Evolutionary conservation across 139 green algal genomes (phyloP), one percentile per base, ranked within the genome.

Genomic region (Parachlorella kessleri): DNA sequence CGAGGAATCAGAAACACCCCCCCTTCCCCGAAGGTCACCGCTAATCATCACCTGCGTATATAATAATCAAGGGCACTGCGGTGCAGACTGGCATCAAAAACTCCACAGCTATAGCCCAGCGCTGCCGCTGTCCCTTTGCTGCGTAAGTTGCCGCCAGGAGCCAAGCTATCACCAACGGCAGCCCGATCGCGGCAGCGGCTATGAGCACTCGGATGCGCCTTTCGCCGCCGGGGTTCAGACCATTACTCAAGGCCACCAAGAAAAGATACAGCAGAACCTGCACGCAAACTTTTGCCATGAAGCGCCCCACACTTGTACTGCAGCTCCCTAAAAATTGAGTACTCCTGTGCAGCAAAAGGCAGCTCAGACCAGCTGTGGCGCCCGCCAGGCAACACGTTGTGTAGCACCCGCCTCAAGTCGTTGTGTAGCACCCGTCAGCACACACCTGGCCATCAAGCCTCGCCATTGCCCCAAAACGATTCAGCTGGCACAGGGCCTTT

Each of bases 31-130:
- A 59, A 8, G 18, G 23, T 38, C 69, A 10, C n/a, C n/a, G 32
- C 66, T 42, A 8, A 28, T 6, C 30, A 33, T 63, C 54, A 76
- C 74, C 72, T 33, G 55, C 67, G 54, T 79, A 83, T 14, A 86
- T 75, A 32, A 74, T 40, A 4, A 79, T 48, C 33, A 79, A 67
- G 9, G 73, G 53, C 28, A 66, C 53, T 4, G 79, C 69, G n/a
- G 83, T 75, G 70, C 68, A 68, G 2, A 83, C n/a, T 10, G 75
- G 75, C 48, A 66, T 65, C 6, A 59, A 10, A 64, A 79, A 73
- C 26, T 86, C 81, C 4, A 79, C 55, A 48, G 54, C 53, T 5
- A 63, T 41, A 6, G 38, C 81, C 67, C 83, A 48, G 5, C n/a
- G 32, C 1, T 38, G 65, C 23, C 59, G 65, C 48, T 55, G 33